A percentile compares a stretch with the other conserved stretches of the same genome.
phyloP scores from a whole-genome alignment of 805 yeast species.

The Cyberlindnera misumaiensis region DNA sequence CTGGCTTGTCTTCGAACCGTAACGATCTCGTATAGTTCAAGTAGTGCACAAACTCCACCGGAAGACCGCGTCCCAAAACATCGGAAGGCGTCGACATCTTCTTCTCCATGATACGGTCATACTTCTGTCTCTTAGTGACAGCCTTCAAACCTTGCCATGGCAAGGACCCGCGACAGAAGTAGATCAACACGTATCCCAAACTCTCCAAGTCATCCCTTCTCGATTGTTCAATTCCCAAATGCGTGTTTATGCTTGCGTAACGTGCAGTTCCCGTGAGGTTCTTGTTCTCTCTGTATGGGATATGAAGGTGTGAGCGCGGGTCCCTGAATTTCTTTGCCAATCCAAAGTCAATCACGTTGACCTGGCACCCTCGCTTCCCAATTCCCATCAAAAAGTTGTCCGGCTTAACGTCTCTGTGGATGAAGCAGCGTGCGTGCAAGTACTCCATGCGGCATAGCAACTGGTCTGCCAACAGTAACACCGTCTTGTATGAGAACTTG shows the following conservation, averaged over 20 bases:
- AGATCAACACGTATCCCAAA: constrained; percentile 87
- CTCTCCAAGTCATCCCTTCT: constrained; percentile 96
- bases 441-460: constrained; percentile 90
- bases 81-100: constrained; percentile 87
- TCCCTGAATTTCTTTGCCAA: constrained; percentile 92
- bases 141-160: constrained; percentile 99
- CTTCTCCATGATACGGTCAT: constrained; percentile 92
- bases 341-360: constrained; percentile 94
- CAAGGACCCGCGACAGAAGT: constrained; percentile 89
- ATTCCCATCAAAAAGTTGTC: constrained; percentile 89
- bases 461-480: constrained; percentile 88
- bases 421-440: constrained; percentile 92
- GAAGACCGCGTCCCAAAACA: constrained; percentile 83
- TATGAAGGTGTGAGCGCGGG: constrained; percentile 88
- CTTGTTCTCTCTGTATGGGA: constrained; percentile 94
- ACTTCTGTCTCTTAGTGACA: constrained; percentile 92
- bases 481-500: constrained; percentile 89
- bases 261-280: constrained; percentile 97
- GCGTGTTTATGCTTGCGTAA: constrained; percentile 92
- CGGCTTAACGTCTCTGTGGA: constrained; percentile 94
- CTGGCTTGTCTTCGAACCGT: constrained; percentile 95
- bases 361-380: constrained; percentile 90
- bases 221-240: constrained; percentile 92
- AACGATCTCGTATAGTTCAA: constrained; percentile 84
- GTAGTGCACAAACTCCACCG: constrained; percentile 80